Evolutionary conservation across 2,329 filamentous ascomycete genomes (phyloP).

Genomic region (Dothistroma pini): DNA sequence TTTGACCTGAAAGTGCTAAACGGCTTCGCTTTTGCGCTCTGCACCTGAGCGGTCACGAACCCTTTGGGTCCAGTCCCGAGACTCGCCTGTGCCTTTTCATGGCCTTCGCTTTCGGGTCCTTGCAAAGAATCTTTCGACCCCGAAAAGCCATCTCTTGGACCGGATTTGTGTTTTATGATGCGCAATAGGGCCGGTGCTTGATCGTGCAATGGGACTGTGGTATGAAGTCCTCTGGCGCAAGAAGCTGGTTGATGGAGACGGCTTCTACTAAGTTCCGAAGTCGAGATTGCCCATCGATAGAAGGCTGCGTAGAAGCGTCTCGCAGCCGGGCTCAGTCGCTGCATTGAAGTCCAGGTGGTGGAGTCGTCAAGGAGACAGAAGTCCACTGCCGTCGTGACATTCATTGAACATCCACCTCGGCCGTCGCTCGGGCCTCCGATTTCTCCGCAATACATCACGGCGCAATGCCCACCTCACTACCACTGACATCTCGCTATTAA

Average conservation of each 20-base stretch:
- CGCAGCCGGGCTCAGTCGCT: slow-evolving; percentile 16
- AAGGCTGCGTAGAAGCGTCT: slow-evolving; percentile 44
- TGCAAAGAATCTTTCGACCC: no score
- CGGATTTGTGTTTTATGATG: no score
- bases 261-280: neutral
- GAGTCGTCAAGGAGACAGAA: neutral
- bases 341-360: slow-evolving; percentile 7
- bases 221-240: neutral
- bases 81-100: no score
- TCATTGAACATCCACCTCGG: neutral
- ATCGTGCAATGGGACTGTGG: neutral
- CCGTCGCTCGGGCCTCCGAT: slow-evolving; percentile 10
- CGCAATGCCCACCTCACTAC: neutral
- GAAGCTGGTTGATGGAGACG: neutral
- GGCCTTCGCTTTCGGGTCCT: neutral
- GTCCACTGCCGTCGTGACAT: neutral
- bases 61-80: neutral
- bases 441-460: slow-evolving; percentile 8
- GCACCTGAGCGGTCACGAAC: neutral
- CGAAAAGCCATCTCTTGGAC: no score
- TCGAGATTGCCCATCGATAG: slow-evolving; percentile 41
- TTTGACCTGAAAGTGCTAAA: neutral
- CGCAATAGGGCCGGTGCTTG: neutral
- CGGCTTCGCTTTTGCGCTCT: neutral
- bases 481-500: slow-evolving; percentile 6